Base-by-base conservation (phyloP, 192 early-diverging fungal genomes). In the Backusella mclennaniae region DNA sequence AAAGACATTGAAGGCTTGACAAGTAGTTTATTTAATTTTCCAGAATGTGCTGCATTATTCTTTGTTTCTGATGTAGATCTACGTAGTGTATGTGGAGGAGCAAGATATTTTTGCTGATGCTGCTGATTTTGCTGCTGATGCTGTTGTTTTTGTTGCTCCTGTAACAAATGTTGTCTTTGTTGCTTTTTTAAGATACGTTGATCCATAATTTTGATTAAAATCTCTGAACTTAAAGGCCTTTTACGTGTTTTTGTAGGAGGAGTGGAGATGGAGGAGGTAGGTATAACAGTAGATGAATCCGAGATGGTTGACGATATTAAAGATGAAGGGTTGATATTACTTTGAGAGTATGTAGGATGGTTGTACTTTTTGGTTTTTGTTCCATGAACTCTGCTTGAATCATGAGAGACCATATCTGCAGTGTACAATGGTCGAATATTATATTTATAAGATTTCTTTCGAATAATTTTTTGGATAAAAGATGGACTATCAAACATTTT, bases 401-500 rank as follows among this genome's bases (percentile, higher is more conserved):
- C 68, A 12, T 71, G 39, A 31, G 39, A 26, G 6, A 71, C 44
- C 35, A 71, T 71, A 15, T 71, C 70, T 7, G 41, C 44, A 31
- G 70, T 31, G 23, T 49, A 71, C 14, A 71, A 26, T 49, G 70
- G 70, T 31, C 70, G 35, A 12, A 44, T 46, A 17, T 71, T 29
- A 31, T 49, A 29, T 46, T 69, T 69, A 39, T 35, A 38, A 12
- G 68, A 69, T 21, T 71, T 71, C 26, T 71, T 71, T 71, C 39
- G 41, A 29, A 44, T 71, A 26, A 71, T 49, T 31, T 49, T 71
- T 71, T 71, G 70, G 26, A 71, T 36, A 31, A 71, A 71, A 44
- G 70, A 71, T 69, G 68, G 68, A 29, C 70, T 49, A 44, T 71
- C 70, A 71, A 71, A 71, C 23, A 71, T 69, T 39, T n/a, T 23